Evolutionary conservation across 495 filamentous ascomycete genomes (phyloP).

Genomic region (Polyplosphaeria fusca): DNA sequence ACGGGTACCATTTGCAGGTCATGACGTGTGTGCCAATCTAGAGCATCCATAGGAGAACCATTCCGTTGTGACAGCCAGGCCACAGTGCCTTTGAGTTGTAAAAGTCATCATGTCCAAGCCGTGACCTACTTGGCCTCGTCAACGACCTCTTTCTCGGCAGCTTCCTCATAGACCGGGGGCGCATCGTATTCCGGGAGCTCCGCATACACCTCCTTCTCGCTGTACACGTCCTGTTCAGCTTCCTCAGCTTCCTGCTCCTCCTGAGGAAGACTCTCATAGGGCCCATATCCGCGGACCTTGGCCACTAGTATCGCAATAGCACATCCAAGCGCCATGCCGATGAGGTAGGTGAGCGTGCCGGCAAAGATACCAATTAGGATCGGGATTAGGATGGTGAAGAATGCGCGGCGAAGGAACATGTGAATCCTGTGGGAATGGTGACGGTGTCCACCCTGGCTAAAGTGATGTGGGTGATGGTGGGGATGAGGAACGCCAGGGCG

Average conservation of each 20-base stretch:
- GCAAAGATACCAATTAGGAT: conserved; percentile 37
- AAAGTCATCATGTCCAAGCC: not conserved
- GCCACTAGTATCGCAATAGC: conserved; percentile 29
- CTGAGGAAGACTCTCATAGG: conserved; percentile 19
- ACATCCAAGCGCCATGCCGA: conserved; percentile 36
- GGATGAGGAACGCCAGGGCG: conserved; percentile 16
- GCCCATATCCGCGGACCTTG: conserved; percentile 26
- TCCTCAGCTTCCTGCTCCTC: conserved; percentile 27
- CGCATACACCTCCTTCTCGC: conserved; percentile 30
- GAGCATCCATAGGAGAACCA: no score
- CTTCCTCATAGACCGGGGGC: conserved; percentile 34
- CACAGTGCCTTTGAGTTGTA: no score
- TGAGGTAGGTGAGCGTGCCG: conserved; percentile 32
- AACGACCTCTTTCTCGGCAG: conserved; percentile 34
- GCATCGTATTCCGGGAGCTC: conserved; percentile 31
- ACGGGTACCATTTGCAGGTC: no score
- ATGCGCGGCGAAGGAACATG: conserved; percentile 27
- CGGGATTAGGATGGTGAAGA: conserved; percentile 32
- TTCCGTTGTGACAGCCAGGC: no score
- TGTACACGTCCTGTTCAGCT: not conserved
- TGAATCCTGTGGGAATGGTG: conserved; percentile 24
- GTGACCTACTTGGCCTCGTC: conserved; percentile 12
- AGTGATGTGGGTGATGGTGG: conserved; percentile 21
- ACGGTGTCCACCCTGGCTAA: conserved; percentile 19
- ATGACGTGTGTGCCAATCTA: no score